Conservation (phyloP, 208 protist genomes). For the Acanthamoeba sp. region DNA sequence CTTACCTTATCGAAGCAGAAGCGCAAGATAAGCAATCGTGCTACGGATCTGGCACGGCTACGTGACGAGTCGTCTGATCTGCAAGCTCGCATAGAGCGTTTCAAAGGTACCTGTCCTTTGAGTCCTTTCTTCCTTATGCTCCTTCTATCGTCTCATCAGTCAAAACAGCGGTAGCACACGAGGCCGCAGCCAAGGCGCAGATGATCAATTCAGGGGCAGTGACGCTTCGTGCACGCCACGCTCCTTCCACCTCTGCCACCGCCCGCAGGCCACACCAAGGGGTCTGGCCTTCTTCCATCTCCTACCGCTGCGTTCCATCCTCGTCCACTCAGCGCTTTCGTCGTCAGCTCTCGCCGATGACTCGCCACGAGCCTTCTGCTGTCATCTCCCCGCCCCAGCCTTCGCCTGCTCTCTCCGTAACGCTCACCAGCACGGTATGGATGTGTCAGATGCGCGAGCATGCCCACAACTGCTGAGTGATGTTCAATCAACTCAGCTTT, state of each 20-base stretch:
- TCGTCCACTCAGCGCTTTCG: neutral
- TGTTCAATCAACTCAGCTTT: no score
- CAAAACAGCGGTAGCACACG: neutral
- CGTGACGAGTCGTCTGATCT: neutral
- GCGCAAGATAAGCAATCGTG: neutral
- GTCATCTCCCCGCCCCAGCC: no score
- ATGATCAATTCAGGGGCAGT: neutral
- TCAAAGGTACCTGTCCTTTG: neutral
- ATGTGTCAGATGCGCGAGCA: no score
- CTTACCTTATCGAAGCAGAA: neutral
- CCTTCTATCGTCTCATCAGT: neutral
- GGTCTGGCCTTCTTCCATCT: neutral
- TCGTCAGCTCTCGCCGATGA: neutral
- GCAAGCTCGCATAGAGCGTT: conserved; percentile 35
- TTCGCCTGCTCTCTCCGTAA: neutral
- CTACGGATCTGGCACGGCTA: conserved; percentile 3
- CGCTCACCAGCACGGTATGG: neutral
- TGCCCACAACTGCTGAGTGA: no score
- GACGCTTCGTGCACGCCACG: neutral
- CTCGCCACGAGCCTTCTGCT: neutral
- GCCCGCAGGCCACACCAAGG: neutral
- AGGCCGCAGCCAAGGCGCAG: conserved; percentile 26
- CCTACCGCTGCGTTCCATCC: neutral
- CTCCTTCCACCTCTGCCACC: neutral
- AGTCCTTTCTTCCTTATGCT: neutral